Conservation (phyloP, 148 eudicot genomes). For the Heliamphora exappendiculata region DNA sequence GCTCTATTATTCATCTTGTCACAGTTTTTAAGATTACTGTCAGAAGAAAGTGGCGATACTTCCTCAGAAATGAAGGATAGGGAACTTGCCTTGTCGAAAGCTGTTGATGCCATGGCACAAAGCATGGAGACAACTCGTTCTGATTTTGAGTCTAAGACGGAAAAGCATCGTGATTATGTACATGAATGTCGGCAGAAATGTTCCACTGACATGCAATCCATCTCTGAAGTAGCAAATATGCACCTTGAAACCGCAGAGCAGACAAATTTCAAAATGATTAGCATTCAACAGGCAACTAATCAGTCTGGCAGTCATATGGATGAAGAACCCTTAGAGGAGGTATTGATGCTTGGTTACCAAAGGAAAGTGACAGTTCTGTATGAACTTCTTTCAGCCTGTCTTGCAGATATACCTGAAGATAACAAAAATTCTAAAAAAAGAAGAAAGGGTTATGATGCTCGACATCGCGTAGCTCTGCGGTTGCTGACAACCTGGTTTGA, state of each 20-base stretch:
- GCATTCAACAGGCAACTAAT: conserved; percentile 24
- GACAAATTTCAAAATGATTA: conserved; percentile 13
- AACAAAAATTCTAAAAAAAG: conserved; percentile 35
- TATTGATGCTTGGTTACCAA: conserved; percentile 52
- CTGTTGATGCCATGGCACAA: conserved; percentile 55
- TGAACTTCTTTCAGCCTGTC: conserved; percentile 91
- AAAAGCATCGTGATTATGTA: conserved; percentile 44
- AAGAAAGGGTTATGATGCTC: conserved; percentile 83
- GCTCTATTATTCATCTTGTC: conserved; percentile 1
- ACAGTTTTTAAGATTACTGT: conserved; percentile 75
- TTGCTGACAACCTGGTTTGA: conserved; percentile 87
- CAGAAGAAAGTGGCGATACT: conserved; percentile 47
- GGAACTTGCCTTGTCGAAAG: conserved; percentile 65
- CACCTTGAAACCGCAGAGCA: conserved; percentile 27
- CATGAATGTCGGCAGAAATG: conserved; percentile 55
- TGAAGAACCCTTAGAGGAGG: conserved; percentile 59
- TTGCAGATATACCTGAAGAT: conserved; percentile 61
- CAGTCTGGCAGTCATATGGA: conserved; percentile 31
- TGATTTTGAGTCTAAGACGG: conserved; percentile 37
- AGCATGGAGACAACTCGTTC: conserved; percentile 44
- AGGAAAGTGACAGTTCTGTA: conserved; percentile 71
- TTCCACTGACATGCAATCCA: conserved; percentile 32
- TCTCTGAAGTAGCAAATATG: conserved; percentile 28
- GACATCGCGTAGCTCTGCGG: conserved; percentile 84
- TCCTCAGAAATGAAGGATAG: conserved; percentile 48